Base-by-base conservation (phyloP, 495 filamentous ascomycete species). In the Xylaria venustula region DNA sequence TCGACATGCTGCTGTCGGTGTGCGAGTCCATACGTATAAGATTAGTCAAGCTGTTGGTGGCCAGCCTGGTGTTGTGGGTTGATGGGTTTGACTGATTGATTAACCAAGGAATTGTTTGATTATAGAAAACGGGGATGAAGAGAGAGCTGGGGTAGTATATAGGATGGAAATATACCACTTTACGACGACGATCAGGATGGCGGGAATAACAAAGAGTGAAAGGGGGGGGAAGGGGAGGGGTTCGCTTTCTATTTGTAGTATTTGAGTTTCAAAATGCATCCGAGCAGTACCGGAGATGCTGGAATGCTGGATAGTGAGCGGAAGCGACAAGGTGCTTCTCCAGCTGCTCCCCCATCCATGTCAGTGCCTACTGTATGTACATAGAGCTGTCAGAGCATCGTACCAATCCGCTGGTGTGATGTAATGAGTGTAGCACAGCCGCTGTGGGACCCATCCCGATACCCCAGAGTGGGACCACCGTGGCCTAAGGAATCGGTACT, bases 1-100 rank as follows among this genome's bases (percentile, higher is more conserved):
- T 32, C 8, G 68, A 64, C 20, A 68, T 67, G 60, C 48, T 54
- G 48, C 17, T 62, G 40, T 61, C 46, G 30, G 53, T 67, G 26
- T 55, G 50, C 20, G 58, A 47, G 20, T 61, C 58, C 58, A 61
- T 61, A 30, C 17, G 19, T 7, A 44, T 45, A 22, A 45, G 32
- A 46, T 62, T 17, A 8, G 58, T 47, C 7, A 47, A 15, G 30
- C 58, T 61, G 32, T 47, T 28, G 6, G 7, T n/a, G 40, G 58
- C 58, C 58, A 61, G 58, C 49, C 19, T 61, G 20, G 42, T 28
- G 22, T 55, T 34, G 40, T 34, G 30, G 5, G 30, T 5, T 11
- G 30, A 34, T 34, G 30, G 30, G 40, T n/a, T 36, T 1, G 40
- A 34, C 30, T 44, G 26, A 15, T 34, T 34, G 30, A 34, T 5